phyloP scores from a whole-genome alignment of 2,329 filamentous ascomycete genomes.

The Chlorencoelia australis region DNA sequence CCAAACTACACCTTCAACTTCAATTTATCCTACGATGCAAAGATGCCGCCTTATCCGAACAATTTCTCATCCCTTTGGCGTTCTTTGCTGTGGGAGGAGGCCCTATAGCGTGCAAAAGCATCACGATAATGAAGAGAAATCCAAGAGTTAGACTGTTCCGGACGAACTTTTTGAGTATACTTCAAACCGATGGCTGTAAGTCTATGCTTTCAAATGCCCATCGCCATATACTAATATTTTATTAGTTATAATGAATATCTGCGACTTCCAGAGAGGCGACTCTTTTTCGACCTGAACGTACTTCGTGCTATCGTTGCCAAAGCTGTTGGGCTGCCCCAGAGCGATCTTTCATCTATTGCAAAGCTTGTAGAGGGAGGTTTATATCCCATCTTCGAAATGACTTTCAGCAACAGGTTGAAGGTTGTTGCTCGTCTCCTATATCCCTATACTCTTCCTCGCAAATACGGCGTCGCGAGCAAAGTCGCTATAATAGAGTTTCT shows the following conservation, averaged over 20 bases:
- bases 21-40: too few species aligned
- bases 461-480: slow-evolving; percentile 14
- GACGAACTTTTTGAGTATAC: slow-evolving; percentile 23
- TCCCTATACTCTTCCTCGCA: slow-evolving; percentile 11
- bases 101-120: slow-evolving; percentile 8
- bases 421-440: slow-evolving; percentile 19
- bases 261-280: slow-evolving; percentile 20
- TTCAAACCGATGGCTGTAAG: slow-evolving; percentile 23
- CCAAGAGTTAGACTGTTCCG: slow-evolving; percentile 14
- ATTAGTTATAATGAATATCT: slow-evolving; percentile 23
- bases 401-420: slow-evolving; percentile 18
- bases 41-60: slow-evolving; percentile 8
- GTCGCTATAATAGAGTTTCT: slow-evolving; percentile 20
- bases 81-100: slow-evolving; percentile 4
- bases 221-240: slow-evolving; percentile 6
- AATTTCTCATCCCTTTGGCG: slow-evolving; percentile 3
- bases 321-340: slow-evolving; percentile 13
- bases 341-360: slow-evolving; percentile 17
- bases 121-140: slow-evolving; percentile 7
- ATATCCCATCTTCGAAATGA: slow-evolving; percentile 21
- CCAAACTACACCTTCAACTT: too few species aligned
- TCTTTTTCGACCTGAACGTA: slow-evolving; percentile 19
- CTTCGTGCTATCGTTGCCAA: slow-evolving; percentile 18
- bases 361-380: slow-evolving; percentile 23
- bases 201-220: slow-evolving; percentile 7